phyloP scores from a whole-genome alignment of 768 basidiomycete species.

The Glaciozyma antarctica region DNA sequence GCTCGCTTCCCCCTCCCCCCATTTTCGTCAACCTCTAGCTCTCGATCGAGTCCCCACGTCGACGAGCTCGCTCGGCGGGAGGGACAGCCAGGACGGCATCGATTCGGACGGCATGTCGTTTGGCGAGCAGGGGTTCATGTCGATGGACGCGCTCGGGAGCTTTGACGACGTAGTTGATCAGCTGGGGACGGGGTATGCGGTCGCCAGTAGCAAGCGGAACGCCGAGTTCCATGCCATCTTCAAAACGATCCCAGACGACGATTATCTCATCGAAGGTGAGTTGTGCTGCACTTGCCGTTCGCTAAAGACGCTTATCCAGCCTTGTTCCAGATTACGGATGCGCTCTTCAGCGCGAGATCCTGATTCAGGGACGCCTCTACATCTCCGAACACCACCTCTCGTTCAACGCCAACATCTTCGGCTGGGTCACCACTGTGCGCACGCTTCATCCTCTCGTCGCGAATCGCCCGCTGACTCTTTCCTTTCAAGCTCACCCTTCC shows the following conservation, averaged over 20 bases:
- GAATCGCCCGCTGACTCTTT: background rate
- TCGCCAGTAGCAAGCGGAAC: slow-evolving; percentile 88
- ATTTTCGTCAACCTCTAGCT: slow-evolving; percentile 15
- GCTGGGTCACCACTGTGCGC: slow-evolving; percentile 94
- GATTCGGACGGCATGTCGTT: background rate
- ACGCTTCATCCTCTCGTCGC: background rate
- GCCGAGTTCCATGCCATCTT: slow-evolving; percentile 94
- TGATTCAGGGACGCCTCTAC: slow-evolving; percentile 90
- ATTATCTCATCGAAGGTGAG: slow-evolving; percentile 76
- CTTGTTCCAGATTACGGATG: slow-evolving; percentile 80
- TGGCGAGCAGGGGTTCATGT: slow-evolving; percentile 17
- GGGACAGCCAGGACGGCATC: background rate
- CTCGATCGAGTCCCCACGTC: background rate
- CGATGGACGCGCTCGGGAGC: slow-evolving; percentile 33
- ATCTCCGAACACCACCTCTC: slow-evolving; percentile 99
- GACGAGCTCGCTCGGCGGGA: background rate
- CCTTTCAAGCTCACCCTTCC: slow-evolving; percentile 64
- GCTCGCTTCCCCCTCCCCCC: slow-evolving; percentile 18
- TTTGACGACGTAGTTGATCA: slow-evolving; percentile 35
- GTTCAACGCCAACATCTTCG: slow-evolving; percentile 98
- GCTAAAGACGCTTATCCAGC: background rate
- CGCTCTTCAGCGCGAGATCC: slow-evolving; percentile 87
- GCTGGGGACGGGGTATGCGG: slow-evolving; percentile 59
- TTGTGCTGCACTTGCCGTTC: background rate
- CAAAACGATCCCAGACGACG: slow-evolving; percentile 77